Base-by-base conservation (phyloP, 768 basidiomycete genomes). In the Inosperma sp. region DNA sequence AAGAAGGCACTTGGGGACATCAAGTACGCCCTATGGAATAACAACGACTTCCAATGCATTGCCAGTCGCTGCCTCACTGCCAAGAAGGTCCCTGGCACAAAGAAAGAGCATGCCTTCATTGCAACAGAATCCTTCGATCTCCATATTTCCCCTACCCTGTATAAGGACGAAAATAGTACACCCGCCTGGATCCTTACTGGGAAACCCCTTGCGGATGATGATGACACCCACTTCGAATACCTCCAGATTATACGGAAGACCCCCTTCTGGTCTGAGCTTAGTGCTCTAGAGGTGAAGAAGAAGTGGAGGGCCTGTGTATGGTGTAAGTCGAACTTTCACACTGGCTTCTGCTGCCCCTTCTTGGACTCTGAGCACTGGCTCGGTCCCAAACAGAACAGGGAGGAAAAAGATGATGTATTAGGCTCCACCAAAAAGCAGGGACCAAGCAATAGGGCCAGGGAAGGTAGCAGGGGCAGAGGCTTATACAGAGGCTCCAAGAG, bases 251-350 rank as follows among this genome's bases (percentile, higher is more conserved):
- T 42, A 7, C 41, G 25, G 1, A 21, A 27, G 5, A 26, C 25
- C 23, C 25, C 41, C 25, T 42, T n/a, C 7, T 17, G 25, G 2
- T 23, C 29, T 13, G 25, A 69, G 68, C 0, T 70, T 74, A 46
- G 65, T 65, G 27, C 74, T 75, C 52, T 17, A 70, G 1, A 63
- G 64, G 0, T 68, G 72, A 33, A 63, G 66, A 42, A 5, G 6
- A 44, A 0, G 25, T 74, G 0, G 73, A 74, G 29, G 5, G 27
- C 26, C 45, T 47, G 27, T 17, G 21, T 35, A 9, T 47, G 45
- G 34, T 33, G 45, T 12, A 42, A 42, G n/a, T n/a, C 19, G 23
- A 27, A 42, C 6, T 3, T 27, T 17, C 41, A 42, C 25, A 23
- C 41, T 2, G 41, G 25, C 2, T 27, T 26, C 41, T 17, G 19